Base-by-base conservation (phyloP, 2,329 filamentous ascomycete genomes). In the Coccinonectria pachysandricola region DNA sequence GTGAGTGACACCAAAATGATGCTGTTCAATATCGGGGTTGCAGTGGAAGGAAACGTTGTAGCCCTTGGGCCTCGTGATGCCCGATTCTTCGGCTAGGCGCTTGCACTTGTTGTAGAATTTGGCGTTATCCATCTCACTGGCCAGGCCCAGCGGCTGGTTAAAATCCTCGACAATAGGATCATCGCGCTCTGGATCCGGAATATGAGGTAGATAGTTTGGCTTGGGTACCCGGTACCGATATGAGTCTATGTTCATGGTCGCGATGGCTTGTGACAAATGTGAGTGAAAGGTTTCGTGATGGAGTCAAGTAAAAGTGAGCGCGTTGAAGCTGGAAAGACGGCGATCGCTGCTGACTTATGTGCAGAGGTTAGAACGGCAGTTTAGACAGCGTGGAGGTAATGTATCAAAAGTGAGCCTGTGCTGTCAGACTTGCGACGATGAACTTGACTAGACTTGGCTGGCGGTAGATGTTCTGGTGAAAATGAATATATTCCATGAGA, bases 1-100 rank as follows among this genome's bases (percentile, higher is more conserved):
- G 62, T 98, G 91, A 7, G 84, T 87, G 59, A 84, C 80, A 40
- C 91, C 91, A 54, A 98, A 98, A 56, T 98, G 91, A 57, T 96
- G 88, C 50, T 82, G 81, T 60, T 98, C 91, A 52, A 96, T 92
- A 34, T 84, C 77, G 2, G 87, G 83, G 48, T 95, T 95, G 59
- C 86, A 85, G 54, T 98, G 91, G 58, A 87, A 96, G 7, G 88
- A 95, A 23, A 98, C 88, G 16, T 71, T 86, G 59, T 92, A 87
- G 42, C 86, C 87, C 49, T 80, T 78, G 2, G 88, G 87, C 18
- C 76, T 71, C 27, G 75, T 73, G 46, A 95, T 83, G 41, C 76
- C 79, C 54, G 83, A 68, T 26, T 70, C 62, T 32, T 68, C 59
- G 13, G 68, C 70, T 12, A 63, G 54, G 28, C 63, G 64, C 49